Evolutionary conservation across 495 filamentous ascomycete genomes (phyloP).

Genomic region (Alectoria sarmentosa): DNA sequence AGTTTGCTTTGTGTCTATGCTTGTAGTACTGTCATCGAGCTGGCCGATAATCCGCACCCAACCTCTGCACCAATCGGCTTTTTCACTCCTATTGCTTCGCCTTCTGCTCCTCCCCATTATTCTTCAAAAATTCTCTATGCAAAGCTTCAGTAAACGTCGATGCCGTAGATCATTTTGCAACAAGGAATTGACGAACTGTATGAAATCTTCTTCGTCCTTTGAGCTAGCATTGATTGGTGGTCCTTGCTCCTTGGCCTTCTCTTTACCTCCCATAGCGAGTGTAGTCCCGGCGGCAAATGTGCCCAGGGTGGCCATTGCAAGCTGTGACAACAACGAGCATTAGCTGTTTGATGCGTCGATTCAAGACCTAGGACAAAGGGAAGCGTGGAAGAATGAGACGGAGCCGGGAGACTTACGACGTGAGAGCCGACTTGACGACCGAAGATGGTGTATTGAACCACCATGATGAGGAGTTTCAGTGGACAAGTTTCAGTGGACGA

Average conservation of each 20-base stretch:
- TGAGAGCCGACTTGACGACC: conserved; percentile 93
- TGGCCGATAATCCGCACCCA: not conserved
- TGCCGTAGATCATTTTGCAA: not conserved
- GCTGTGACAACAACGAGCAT: conserved; percentile 42
- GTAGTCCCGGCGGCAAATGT: conserved; percentile 52
- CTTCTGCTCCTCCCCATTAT: conserved; percentile 63
- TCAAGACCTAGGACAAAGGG: conserved; percentile 11
- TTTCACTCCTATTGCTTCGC: conserved; percentile 41
- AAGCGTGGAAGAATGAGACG: not conserved
- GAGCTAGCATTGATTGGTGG: conserved; percentile 83
- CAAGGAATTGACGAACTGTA: conserved; percentile 58
- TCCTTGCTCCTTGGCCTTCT: conserved; percentile 49
- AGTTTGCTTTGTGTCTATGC: not conserved
- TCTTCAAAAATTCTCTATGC: conserved; percentile 69
- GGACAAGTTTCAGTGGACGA: conserved; percentile 33
- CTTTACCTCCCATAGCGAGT: conserved; percentile 51
- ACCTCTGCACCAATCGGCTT: not conserved
- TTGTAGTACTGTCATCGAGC: not conserved
- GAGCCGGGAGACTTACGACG: conserved; percentile 55
- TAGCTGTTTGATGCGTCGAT: not conserved
- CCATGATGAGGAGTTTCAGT: conserved; percentile 60
- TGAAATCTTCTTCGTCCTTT: conserved; percentile 94
- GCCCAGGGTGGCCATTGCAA: conserved; percentile 77
- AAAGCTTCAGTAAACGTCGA: conserved; percentile 28
- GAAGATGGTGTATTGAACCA: conserved; percentile 73